Conservation (phyloP, 768 basidiomycete genomes). For the Lentinula detonsa region DNA sequence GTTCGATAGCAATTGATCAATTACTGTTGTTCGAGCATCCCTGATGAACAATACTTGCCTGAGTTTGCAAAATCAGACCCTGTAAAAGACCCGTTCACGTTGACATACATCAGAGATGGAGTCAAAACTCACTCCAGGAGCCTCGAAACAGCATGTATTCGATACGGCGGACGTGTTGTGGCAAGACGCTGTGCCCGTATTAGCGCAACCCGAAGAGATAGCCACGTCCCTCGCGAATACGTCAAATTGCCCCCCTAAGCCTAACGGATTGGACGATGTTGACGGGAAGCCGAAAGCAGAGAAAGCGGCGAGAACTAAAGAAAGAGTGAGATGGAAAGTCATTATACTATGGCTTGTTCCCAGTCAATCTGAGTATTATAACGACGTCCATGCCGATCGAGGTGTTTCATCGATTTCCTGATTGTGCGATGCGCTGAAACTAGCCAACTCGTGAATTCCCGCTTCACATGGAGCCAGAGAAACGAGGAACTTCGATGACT, state of each 20-base stretch:
- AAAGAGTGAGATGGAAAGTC: background rate
- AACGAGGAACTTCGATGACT: background rate
- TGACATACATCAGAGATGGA: background rate
- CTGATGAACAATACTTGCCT: constrained; percentile 22
- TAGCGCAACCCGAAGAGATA: constrained; percentile 48
- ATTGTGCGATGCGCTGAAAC: background rate
- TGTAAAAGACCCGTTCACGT: constrained; percentile 18
- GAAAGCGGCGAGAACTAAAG: background rate
- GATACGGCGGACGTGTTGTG: constrained; percentile 39
- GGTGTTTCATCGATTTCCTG: background rate
- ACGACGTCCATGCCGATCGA: background rate
- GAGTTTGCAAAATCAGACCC: constrained; percentile 57
- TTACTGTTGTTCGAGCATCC: background rate
- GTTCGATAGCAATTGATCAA: background rate
- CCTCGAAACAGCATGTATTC: constrained; percentile 59
- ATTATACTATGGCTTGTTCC: background rate
- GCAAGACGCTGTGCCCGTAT: constrained; percentile 46
- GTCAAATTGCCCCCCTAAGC: constrained; percentile 9
- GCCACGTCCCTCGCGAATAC: constrained; percentile 20
- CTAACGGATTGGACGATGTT: background rate
- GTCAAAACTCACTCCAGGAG: constrained; percentile 46
- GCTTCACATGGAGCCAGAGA: background rate
- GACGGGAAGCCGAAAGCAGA: background rate
- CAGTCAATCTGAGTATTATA: background rate
- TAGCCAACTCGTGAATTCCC: background rate